Evolutionary conservation across 2,329 filamentous ascomycete species (phyloP).

Genomic region (Juglanconis oblonga): DNA sequence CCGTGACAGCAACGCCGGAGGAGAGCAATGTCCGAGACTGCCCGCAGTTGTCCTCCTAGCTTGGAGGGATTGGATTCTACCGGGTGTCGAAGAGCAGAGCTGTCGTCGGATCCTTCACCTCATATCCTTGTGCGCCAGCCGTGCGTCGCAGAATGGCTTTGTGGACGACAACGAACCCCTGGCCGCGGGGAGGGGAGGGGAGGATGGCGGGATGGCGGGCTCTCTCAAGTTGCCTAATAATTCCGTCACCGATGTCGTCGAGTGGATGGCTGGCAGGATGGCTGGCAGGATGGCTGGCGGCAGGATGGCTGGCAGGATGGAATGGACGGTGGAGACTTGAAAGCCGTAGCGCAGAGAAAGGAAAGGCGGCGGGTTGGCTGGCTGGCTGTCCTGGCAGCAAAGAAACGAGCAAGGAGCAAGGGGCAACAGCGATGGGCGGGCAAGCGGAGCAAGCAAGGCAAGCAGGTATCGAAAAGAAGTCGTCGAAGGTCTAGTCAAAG

Average conservation of each 20-base stretch:
- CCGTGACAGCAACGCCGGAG: neutral
- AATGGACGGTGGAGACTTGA: neutral
- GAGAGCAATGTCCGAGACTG: neutral
- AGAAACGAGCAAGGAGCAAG: too few relatives aligned
- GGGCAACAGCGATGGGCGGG: neutral
- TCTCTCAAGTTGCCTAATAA: neutral
- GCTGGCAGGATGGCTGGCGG: too few relatives aligned
- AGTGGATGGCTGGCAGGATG: too few relatives aligned
- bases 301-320: too few relatives aligned
- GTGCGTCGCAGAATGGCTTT: neutral
- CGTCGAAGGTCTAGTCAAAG: slow-evolving; percentile 4
- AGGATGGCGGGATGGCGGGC: neutral
- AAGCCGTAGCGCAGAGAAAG: neutral
- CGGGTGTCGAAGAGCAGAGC: neutral
- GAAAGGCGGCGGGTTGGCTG: too few relatives aligned
- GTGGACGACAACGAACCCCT: neutral
- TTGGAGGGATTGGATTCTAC: neutral
- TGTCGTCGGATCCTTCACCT: neutral
- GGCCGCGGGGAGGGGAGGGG: neutral
- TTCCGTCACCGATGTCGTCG: neutral
- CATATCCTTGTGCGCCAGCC: neutral
- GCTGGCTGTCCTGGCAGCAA: too few relatives aligned
- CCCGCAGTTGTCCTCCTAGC: neutral
- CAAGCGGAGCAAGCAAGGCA: neutral
- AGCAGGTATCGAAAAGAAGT: neutral